A percentile compares a stretch with the other conserved stretches of the same genome.
phyloP scores from a whole-genome alignment of 495 filamentous ascomycete genomes.

The Neurospora sp. region DNA sequence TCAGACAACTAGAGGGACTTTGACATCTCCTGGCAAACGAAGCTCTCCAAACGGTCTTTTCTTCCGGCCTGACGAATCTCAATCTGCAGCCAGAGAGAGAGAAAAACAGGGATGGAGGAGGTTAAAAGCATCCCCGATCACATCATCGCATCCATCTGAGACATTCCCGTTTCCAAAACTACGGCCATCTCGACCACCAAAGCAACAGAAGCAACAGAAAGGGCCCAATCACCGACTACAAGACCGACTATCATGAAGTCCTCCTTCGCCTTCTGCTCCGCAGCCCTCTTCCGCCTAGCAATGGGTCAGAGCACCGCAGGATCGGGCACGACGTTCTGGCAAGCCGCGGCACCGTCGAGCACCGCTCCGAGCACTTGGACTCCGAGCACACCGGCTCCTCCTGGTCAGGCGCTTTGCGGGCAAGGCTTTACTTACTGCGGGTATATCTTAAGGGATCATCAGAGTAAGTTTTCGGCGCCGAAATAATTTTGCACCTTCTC shows the following conservation, averaged over 20 bases:
- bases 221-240: not conserved
- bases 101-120: not conserved
- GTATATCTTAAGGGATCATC: conserved; percentile 30
- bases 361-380: not conserved
- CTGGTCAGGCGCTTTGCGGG: conserved; percentile 20
- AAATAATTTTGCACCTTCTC: accelerated
- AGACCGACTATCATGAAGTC: not conserved
- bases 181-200: not conserved
- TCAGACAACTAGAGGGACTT: not conserved
- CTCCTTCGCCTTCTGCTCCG: not conserved
- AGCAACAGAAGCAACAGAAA: not conserved
- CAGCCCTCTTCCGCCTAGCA: conserved; percentile 4
- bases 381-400: conserved; percentile 4
- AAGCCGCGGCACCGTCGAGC: conserved; percentile 1
- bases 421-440: conserved; percentile 37
- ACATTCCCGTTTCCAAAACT: not conserved
- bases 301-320: conserved; percentile 4
- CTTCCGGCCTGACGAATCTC: not conserved
- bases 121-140: not conserved
- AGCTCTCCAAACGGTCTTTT: not conserved
- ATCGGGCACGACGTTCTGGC: not conserved
- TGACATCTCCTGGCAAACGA: not conserved
- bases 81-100: not conserved
- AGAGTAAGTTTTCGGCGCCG: conserved; percentile 16
- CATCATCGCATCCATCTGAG: not conserved